phyloP scores from a whole-genome alignment of 352 stramenopile species.

The Plasmopara muralis region DNA sequence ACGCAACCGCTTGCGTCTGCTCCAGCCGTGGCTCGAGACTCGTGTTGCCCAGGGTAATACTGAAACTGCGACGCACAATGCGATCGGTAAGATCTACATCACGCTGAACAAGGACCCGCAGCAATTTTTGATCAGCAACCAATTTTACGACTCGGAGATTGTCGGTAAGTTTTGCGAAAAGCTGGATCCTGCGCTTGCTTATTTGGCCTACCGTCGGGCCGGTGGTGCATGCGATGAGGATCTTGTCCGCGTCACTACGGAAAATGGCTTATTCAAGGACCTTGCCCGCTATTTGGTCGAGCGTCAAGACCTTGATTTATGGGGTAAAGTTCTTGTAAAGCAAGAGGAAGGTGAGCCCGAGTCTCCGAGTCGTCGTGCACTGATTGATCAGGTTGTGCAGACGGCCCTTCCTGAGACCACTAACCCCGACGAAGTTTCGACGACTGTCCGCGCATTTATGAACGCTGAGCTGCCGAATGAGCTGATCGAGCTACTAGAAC shows the following conservation, averaged over 20 bases:
- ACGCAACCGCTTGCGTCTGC: slow-evolving; percentile 97
- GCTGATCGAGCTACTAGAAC: slow-evolving; percentile 98
- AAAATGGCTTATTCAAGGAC: slow-evolving; percentile 99
- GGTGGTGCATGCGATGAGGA: slow-evolving; percentile 98
- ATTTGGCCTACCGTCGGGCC: slow-evolving; percentile 98
- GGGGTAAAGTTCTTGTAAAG: slow-evolving; percentile 94
- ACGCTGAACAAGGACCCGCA: slow-evolving; percentile 99
- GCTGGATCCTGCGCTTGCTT: slow-evolving; percentile 98
- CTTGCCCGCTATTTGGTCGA: slow-evolving; percentile 99
- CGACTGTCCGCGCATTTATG: slow-evolving; percentile 99
- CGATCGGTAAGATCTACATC: slow-evolving; percentile 99
- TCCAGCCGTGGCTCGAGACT: slow-evolving; percentile 99
- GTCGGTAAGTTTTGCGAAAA: slow-evolving; percentile 99
- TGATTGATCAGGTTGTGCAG: slow-evolving; percentile 99
- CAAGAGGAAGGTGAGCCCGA: slow-evolving; percentile 90
- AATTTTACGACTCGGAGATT: slow-evolving; percentile 99
- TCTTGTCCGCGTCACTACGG: slow-evolving; percentile 97
- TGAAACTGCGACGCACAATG: slow-evolving; percentile 98
- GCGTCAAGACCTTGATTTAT: slow-evolving; percentile 98
- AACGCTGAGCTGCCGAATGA: slow-evolving; percentile 98
- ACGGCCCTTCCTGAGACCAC: slow-evolving; percentile 98
- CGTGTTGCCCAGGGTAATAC: slow-evolving; percentile 98
- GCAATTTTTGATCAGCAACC: slow-evolving; percentile 99
- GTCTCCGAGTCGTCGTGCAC: slow-evolving; percentile 86
- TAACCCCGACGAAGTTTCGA: slow-evolving; percentile 98